Percentiles rank a stretch among this genome's conserved stretches.
These are phyloP conservation scores for Periconia sp. DNA, from an alignment of 2,329 filamentous ascomycete genomes.

Conservation along the genomic window DNA sequence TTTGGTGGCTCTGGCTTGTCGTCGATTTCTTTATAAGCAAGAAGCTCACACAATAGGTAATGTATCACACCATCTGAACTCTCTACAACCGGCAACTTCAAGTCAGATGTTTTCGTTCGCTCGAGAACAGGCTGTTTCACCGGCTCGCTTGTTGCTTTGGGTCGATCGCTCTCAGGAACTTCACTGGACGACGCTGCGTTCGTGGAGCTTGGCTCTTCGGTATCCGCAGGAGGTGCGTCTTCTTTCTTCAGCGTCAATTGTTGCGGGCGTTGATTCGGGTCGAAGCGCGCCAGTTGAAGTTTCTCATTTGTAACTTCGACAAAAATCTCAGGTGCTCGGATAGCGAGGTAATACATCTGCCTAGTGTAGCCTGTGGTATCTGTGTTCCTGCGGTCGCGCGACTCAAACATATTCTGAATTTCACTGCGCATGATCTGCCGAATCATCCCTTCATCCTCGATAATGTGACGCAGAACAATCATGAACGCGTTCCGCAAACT, in stretches of 20 bases:
- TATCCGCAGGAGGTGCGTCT: conserved; percentile 30
- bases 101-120: conserved; percentile 66
- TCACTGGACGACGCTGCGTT: conserved; percentile 21
- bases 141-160: conserved; percentile 35
- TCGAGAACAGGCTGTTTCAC: conserved; percentile 57
- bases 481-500: conserved; percentile 76
- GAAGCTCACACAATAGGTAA: conserved; percentile 87
- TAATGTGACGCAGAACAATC: conserved; percentile 84
- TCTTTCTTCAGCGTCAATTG: conserved; percentile 55
- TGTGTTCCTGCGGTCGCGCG: conserved; percentile 48
- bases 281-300: conserved; percentile 70
- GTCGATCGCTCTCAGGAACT: conserved; percentile 37
- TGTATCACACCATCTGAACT: conserved; percentile 94
- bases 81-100: conserved; percentile 82
- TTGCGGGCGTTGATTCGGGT: conserved; percentile 57
- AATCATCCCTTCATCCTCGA: conserved; percentile 90
- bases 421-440: conserved; percentile 91
- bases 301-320: conserved; percentile 85
- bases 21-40: conserved; percentile 90
- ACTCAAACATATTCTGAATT: conserved; percentile 76
- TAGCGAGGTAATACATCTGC: conserved; percentile 73
- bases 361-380: conserved; percentile 76
- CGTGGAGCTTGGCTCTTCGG: conserved; percentile 12
- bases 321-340: conserved; percentile 83
- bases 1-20: conserved; percentile 67